Percentiles rank a stretch among this genome's conserved stretches.
These are phyloP conservation scores for Leccinellum albellum DNA, from an alignment of 768 basidiomycete species.

Conservation along the genomic window DNA sequence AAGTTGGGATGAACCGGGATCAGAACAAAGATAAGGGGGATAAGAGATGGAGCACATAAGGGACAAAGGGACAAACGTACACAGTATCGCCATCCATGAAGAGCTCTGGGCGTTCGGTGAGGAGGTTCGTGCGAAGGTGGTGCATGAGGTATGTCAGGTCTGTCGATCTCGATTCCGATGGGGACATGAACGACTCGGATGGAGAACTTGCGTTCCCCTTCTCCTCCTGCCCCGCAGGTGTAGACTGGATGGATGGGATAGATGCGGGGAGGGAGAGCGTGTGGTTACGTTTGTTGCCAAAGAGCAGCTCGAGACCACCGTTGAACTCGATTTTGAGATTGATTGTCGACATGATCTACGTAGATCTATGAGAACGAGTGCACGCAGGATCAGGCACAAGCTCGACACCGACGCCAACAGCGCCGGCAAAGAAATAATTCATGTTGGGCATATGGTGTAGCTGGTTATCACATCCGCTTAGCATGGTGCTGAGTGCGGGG, in stretches of 20 bases:
- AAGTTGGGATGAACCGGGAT: background rate
- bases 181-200: background rate
- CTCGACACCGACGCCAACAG: background rate
- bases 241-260: conserved; percentile 20
- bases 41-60: background rate
- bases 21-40: too few relatives aligned
- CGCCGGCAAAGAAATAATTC: background rate
- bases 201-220: background rate
- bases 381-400: background rate
- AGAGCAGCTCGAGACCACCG: conserved; percentile 84
- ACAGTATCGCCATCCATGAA: conserved; percentile 87
- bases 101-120: conserved; percentile 83
- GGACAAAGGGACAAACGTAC: conserved; percentile 40
- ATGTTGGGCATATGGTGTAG: conserved; percentile 36
- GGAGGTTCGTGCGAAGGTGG: conserved; percentile 69
- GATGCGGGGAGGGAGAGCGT: conserved; percentile 48
- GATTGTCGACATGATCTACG: conserved; percentile 15
- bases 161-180: conserved; percentile 34
- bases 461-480: conserved; percentile 41
- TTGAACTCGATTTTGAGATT: conserved; percentile 69
- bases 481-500: conserved; percentile 34
- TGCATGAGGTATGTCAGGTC: conserved; percentile 77
- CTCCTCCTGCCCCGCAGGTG: background rate
- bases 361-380: background rate
- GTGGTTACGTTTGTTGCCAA: conserved; percentile 65